These are phyloP conservation scores for Kodamaea sagamina DNA, from an alignment of 805 yeast genomes.

Conservation along the genomic window DNA sequence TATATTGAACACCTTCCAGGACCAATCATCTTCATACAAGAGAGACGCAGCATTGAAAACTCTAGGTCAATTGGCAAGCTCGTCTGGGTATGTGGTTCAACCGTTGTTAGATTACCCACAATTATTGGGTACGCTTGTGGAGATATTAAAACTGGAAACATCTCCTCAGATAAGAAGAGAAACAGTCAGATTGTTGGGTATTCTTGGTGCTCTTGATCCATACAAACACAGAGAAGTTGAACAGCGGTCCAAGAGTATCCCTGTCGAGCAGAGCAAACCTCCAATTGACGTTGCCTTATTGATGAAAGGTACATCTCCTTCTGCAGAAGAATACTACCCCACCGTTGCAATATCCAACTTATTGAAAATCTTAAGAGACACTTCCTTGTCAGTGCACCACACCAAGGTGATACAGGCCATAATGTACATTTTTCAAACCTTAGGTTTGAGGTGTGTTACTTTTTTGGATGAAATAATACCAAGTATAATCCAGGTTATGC, in stretches of 20 bases:
- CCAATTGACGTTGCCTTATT: slow-evolving; percentile 86
- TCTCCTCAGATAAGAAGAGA: slow-evolving; percentile 78
- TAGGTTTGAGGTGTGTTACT: slow-evolving; percentile 88
- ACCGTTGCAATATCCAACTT: slow-evolving; percentile 89
- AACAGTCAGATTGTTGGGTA: slow-evolving; percentile 86
- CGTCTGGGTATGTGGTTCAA: slow-evolving; percentile 93
- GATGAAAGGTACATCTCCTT: slow-evolving; percentile 93
- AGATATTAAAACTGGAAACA: slow-evolving; percentile 78
- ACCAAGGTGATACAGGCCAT: slow-evolving; percentile 90
- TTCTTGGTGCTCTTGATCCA: slow-evolving; percentile 95
- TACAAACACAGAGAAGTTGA: slow-evolving; percentile 93
- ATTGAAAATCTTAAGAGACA: slow-evolving; percentile 81
- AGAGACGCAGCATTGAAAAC: slow-evolving; percentile 88
- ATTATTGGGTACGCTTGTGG: slow-evolving; percentile 75
- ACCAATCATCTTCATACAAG: slow-evolving; percentile 84
- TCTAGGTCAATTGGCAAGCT: slow-evolving; percentile 82
- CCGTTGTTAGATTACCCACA: slow-evolving; percentile 93
- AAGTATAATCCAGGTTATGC: slow-evolving; percentile 83
- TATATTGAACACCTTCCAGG: slow-evolving; percentile 83
- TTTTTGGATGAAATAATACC: slow-evolving; percentile 86
- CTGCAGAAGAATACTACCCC: slow-evolving; percentile 89
- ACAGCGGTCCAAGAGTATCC: slow-evolving; percentile 54
- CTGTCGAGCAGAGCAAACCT: slow-evolving; percentile 80
- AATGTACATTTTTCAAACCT: slow-evolving; percentile 83
- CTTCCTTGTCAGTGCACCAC: slow-evolving; percentile 82